Conservation (phyloP, 306 rosid species). For the Begonia loranthoides region DNA sequence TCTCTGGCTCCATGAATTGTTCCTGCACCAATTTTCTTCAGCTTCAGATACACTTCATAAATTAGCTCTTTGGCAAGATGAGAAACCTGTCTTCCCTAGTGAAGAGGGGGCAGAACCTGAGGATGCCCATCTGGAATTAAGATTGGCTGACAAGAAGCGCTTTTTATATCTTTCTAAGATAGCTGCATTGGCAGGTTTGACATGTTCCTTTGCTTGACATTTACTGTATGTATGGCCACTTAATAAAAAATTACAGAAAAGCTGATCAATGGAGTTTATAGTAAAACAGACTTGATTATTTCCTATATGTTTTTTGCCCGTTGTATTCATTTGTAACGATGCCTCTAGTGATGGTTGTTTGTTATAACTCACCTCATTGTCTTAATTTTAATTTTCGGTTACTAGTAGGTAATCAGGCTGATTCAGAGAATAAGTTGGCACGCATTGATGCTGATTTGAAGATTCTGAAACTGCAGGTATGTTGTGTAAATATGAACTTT, state of each 20-base stretch:
- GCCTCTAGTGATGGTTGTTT: too few relatives aligned
- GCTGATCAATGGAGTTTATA: neutral
- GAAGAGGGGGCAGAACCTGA: constrained; percentile 40
- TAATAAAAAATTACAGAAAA: neutral
- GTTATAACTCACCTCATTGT: too few relatives aligned
- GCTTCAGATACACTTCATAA: constrained; percentile 86
- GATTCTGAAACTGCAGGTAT: constrained; percentile 81
- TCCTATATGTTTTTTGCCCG: too few relatives aligned
- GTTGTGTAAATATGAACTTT: constrained; percentile 5
- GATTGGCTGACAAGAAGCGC: constrained; percentile 64
- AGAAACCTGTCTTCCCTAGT: constrained; percentile 19
- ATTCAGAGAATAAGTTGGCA: constrained; percentile 47
- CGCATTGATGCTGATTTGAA: constrained; percentile 89
- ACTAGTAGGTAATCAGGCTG: constrained; percentile 43
- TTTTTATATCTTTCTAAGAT: constrained; percentile 80
- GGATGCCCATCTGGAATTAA: constrained; percentile 19
- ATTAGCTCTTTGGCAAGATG: constrained; percentile 60
- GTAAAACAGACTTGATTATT: neutral
- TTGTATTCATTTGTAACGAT: too few relatives aligned
- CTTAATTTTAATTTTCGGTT: constrained; percentile 6
- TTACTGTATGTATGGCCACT: too few relatives aligned
- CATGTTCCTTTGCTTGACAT: constrained; percentile 1
- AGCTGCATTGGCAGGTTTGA: constrained; percentile 82
- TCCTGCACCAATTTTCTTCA: constrained; percentile 67
- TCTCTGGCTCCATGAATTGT: constrained; percentile 91